Evolutionary conservation across 495 filamentous ascomycete species (phyloP), one percentile per base, ranked within the genome.

Genomic region (Penicillium simplicissimum): DNA sequence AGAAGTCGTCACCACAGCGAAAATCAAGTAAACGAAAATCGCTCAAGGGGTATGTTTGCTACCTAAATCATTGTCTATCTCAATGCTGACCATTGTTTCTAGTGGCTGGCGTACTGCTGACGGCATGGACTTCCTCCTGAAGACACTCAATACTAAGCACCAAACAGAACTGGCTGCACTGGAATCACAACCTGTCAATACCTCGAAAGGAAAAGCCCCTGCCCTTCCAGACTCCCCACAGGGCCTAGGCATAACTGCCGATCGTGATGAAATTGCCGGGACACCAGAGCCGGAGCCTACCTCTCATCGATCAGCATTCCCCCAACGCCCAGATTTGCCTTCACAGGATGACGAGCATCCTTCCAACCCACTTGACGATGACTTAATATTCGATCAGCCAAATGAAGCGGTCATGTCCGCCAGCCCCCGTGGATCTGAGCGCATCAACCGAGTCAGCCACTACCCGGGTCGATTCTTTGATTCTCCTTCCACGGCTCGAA

Each of bases 391-490:
- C 4, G 23, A 53, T 33, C 42, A 25, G 23, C 53, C 53, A 25
- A 25, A 40, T 25, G 63, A 52, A 34, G 31, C 61, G 5, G 36
- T 58, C 21, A 56, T 52, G 40, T 71, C 68, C 10, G 64, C 57
- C 8, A 71, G 66, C 31, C 68, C 68, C 8, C 61, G 62, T 1
- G 59, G 58, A 15, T 71, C 68, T 13, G 63, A 64, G 8, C 42
- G 68, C 17, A 68, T 65, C 14, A 63, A 61, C 11, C 55, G 62
- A 25, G 58, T 70, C 8, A 71, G 66, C 60, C 61, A 64, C 55
- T 47, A 58, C 8, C 61, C 43, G 6, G 35, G 57, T 25, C 43
- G 37, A 28, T 64, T 36, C 40, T 63, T 66, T 49, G 59, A 59
- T 38, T 60, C 60, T 15, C 56, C 65, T 0, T 23, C 53, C 3